Base-by-base conservation (phyloP, 495 filamentous ascomycete species). In the Penicillium turbatum region DNA sequence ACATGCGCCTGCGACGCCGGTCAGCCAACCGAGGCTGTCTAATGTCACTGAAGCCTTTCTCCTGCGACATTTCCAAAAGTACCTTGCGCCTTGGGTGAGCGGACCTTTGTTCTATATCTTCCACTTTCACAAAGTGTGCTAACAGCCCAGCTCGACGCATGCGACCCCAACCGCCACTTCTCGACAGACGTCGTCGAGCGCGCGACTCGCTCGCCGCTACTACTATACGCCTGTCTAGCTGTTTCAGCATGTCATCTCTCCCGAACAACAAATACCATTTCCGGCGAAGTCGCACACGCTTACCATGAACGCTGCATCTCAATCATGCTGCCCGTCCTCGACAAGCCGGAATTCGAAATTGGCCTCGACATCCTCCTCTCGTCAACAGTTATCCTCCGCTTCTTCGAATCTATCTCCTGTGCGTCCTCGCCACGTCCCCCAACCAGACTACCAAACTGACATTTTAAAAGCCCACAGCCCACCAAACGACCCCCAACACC, bases 371-470 rank as follows among this genome's bases (percentile, higher is more conserved):
- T 72, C 24, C 65, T 75, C 12, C 69, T 75, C 12, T 65, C 68
- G 5, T 72, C 71, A 0, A 73, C 72, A 2, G 71, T 73, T 1
- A 70, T 75, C 15, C 63, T 75, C 7, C 72, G 72, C 16, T 72
- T 73, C 40, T 72, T 73, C 34, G 72, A 75, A 45, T 71, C 73
- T 49, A 65, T 75, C 27, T 73, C 72, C 24, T 71, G 70, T 74
- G 55, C 21, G 68, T 53, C 31, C 6, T 17, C 27, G 32, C 21
- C 19, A 21, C 21, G 19, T 26, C 13, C 41, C 27, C 7, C 13
- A 40, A 19, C 32, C 31, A 19, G 42, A 39, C 10, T 26, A 7
- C 21, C 16, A 17, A 21, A 36, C 53, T 51, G 34, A 54, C 37
- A 11, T 6, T 11, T 6, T 4, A 24, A 19, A 24, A 73, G 69